These are phyloP conservation scores for Lagenidium sp. DNA, from an alignment of 352 stramenopile genomes.

Conservation along the genomic window DNA sequence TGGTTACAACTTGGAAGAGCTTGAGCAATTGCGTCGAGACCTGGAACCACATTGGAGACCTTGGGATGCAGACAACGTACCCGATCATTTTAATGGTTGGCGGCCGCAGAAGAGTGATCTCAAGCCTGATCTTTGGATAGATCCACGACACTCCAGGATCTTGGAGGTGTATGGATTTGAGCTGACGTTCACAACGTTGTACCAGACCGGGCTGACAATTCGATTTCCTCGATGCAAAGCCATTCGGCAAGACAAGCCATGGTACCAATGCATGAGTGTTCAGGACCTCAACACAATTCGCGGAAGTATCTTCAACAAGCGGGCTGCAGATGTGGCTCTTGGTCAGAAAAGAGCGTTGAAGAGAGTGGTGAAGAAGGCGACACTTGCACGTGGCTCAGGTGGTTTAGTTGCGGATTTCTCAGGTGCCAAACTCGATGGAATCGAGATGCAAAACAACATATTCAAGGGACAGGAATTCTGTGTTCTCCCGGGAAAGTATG, in stretches of 20 bases:
- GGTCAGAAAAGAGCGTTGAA: slow-evolving; percentile 52
- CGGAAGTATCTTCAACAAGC: slow-evolving; percentile 55
- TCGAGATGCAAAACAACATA: slow-evolving; percentile 46
- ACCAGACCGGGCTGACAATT: slow-evolving; percentile 72
- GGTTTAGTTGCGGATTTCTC: slow-evolving; percentile 52
- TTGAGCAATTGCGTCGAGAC: slow-evolving; percentile 60
- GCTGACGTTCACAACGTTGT: slow-evolving; percentile 70
- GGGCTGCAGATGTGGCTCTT: slow-evolving; percentile 56
- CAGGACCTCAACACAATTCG: slow-evolving; percentile 65
- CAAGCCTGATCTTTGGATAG: slow-evolving; percentile 76
- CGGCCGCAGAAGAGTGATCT: slow-evolving; percentile 66
- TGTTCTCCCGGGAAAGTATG: slow-evolving; percentile 72
- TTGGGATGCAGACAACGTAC: slow-evolving; percentile 65
- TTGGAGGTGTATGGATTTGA: slow-evolving; percentile 84
- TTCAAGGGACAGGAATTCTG: slow-evolving; percentile 71
- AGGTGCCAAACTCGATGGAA: slow-evolving; percentile 40
- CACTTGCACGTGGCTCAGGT: slow-evolving; percentile 11
- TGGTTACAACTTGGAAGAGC: slow-evolving; percentile 75
- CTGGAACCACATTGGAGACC: slow-evolving; percentile 71
- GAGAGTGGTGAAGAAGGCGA: slow-evolving; percentile 27
- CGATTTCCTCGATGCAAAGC: slow-evolving; percentile 76
- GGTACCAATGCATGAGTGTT: slow-evolving; percentile 72
- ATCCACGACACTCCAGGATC: slow-evolving; percentile 71
- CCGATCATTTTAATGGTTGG: slow-evolving; percentile 68
- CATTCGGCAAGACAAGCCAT: slow-evolving; percentile 76